These are phyloP conservation scores for Anisodus acutangulus DNA, from an alignment of 257 asterid genomes.

Conservation along the genomic window DNA sequence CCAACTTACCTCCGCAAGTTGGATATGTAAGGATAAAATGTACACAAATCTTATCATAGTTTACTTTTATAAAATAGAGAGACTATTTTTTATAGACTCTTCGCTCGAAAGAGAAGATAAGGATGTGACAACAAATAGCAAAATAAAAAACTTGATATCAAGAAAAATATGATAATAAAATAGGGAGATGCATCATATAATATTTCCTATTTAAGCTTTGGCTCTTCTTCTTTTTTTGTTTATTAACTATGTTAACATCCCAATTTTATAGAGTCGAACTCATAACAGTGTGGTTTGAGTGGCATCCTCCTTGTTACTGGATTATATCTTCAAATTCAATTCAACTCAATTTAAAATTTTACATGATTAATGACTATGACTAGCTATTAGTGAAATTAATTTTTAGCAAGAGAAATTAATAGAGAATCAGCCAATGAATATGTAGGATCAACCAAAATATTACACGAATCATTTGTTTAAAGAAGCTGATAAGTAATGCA, in stretches of 20 bases:
- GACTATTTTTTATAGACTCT: no score
- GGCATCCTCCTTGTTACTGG: no score
- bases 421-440: not conserved
- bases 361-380: not conserved
- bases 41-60: no score
- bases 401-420: not conserved
- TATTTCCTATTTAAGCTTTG: constrained; percentile 11
- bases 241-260: not conserved
- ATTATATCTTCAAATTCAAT: no score
- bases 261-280: not conserved
- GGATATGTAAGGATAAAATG: no score
- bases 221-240: not conserved
- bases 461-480: not conserved
- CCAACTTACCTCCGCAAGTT: no score
- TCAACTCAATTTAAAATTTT: no score
- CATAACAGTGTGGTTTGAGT: not conserved
- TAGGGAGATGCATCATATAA: not conserved
- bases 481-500: not conserved
- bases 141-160: no score
- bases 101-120: no score
- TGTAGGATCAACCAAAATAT: not conserved
- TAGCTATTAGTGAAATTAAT: not conserved
- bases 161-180: no score
- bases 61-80: no score
- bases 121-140: no score